Evolutionary conservation across 2,329 filamentous ascomycete genomes (phyloP).

Genomic region (Colletotrichum sp.): DNA sequence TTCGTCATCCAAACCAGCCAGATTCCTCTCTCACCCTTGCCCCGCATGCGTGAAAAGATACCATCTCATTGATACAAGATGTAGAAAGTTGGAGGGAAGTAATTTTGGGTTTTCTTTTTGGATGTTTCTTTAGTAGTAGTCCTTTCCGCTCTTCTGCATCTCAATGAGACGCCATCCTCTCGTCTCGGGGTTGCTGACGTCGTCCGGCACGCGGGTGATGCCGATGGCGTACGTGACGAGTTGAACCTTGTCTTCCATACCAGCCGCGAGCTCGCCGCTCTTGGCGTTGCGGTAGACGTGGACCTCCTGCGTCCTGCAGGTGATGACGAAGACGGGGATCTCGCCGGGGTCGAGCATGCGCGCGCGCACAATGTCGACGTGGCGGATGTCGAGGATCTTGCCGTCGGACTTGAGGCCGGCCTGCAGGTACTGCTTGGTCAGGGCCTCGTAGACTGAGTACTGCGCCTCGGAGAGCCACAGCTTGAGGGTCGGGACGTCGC

Average conservation of each 20-base stretch:
- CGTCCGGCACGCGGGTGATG: conserved; percentile 90
- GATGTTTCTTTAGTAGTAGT: conserved; percentile 64
- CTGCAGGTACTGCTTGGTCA: conserved; percentile 94
- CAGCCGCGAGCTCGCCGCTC: conserved; percentile 85
- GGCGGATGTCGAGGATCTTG: conserved; percentile 91
- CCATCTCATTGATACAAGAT: not conserved
- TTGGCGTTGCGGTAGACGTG: conserved; percentile 96
- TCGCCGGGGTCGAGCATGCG: conserved; percentile 85
- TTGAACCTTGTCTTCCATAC: conserved; percentile 99
- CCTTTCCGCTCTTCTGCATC: conserved; percentile 96
- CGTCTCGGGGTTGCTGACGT: conserved; percentile 96
- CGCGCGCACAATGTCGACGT: conserved; percentile 86
- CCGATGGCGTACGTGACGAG: conserved; percentile 98
- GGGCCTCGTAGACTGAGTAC: conserved; percentile 94
- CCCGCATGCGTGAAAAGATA: not conserved
- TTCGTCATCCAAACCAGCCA: not conserved
- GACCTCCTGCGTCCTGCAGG: conserved; percentile 94
- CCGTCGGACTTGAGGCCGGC: conserved; percentile 94
- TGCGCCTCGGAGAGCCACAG: conserved; percentile 96
- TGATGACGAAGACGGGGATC: conserved; percentile 95
- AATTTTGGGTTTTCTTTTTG: not conserved
- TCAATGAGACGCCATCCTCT: conserved; percentile 97
- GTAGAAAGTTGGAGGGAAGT: not conserved
- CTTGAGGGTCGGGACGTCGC: conserved; percentile 87
- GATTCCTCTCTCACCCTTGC: not conserved